Percentiles rank a stretch among this genome's conserved stretches.
Conservation (phyloP, 129 eudicot genomes). For the Saussurea involucrata region DNA sequence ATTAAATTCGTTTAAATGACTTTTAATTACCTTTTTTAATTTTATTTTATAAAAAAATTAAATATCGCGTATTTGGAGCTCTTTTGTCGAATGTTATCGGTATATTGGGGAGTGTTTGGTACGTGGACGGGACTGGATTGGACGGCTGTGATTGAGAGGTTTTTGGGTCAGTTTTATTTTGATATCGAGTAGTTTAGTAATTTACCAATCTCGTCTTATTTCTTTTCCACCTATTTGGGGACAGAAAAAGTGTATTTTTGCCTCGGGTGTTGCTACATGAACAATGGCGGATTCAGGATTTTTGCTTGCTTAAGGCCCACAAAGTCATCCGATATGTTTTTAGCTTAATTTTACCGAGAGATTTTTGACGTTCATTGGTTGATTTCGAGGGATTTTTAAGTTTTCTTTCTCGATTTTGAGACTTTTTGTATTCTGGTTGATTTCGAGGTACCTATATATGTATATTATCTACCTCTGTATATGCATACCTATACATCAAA, state of each 20-base stretch:
- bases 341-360: too few relatives aligned
- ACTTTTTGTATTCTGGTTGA: too few relatives aligned
- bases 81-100: background rate
- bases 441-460: too few relatives aligned
- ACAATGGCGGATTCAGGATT: too few relatives aligned
- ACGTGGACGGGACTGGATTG: background rate
- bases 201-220: background rate
- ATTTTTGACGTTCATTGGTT: too few relatives aligned
- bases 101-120: background rate
- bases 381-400: too few relatives aligned
- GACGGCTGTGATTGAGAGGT: background rate
- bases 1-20: background rate
- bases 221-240: background rate
- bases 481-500: too few relatives aligned
- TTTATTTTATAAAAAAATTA: background rate
- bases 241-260: background rate
- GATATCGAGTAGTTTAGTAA: background rate
- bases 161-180: background rate
- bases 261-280: too few relatives aligned
- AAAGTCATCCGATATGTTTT: too few relatives aligned
- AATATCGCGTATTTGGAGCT: background rate
- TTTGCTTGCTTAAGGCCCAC: too few relatives aligned
- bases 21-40: background rate
- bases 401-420: too few relatives aligned
- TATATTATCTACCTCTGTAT: too few relatives aligned